A percentile compares a stretch with the other conserved stretches of the same genome.
phyloP scores from a whole-genome alignment of 257 asterid genomes.

The Capsicum rhomboideum region DNA sequence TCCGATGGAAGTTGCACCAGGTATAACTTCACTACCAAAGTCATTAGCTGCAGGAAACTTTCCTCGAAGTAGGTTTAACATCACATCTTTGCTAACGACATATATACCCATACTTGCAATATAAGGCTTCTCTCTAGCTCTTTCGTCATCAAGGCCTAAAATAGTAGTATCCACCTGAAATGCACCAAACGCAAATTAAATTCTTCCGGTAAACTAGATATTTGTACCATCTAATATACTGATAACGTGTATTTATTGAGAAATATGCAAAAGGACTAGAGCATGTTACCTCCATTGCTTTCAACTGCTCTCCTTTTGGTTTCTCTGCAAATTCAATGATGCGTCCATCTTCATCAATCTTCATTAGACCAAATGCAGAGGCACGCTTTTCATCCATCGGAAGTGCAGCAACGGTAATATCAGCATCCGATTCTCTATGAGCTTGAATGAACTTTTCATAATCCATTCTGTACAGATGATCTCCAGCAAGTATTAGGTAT shows the following conservation, averaged over 20 bases:
- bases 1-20: constrained; percentile 89
- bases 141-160: constrained; percentile 83
- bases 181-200: not conserved
- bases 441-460: constrained; percentile 92
- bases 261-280: not conserved
- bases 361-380: constrained; percentile 88
- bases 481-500: constrained; percentile 85
- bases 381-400: constrained; percentile 97
- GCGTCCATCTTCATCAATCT: constrained; percentile 91
- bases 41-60: constrained; percentile 86
- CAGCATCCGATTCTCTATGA: constrained; percentile 97
- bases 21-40: constrained; percentile 92
- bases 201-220: not conserved
- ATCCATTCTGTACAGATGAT: constrained; percentile 91
- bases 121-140: constrained; percentile 88
- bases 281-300: constrained; percentile 63
- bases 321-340: constrained; percentile 79
- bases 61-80: constrained; percentile 56
- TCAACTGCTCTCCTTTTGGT: constrained; percentile 84
- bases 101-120: constrained; percentile 97
- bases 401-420: constrained; percentile 91
- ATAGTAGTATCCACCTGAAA: constrained; percentile 87
- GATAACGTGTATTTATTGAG: no score
- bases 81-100: constrained; percentile 85
- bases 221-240: no score